phyloP scores from a whole-genome alignment of 257 asterid genomes.

The Solanum rostratum region DNA sequence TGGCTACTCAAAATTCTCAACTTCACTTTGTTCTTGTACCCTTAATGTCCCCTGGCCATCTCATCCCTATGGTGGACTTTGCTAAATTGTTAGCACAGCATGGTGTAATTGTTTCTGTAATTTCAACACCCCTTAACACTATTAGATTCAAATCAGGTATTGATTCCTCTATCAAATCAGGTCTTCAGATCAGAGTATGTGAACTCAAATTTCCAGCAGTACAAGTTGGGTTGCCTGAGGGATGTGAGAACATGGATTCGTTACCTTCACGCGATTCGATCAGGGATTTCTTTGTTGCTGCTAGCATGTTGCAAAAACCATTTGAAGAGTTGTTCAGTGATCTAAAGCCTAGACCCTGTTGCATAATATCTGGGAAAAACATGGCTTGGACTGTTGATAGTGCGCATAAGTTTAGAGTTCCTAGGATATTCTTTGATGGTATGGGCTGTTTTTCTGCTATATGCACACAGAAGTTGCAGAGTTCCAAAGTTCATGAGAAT shows the following conservation, averaged over 20 bases:
- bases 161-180: slow-evolving; percentile 18
- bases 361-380: slow-evolving; percentile 32
- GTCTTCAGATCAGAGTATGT: slow-evolving; percentile 24
- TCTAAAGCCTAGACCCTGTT: slow-evolving; percentile 20
- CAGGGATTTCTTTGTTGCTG: slow-evolving; percentile 19
- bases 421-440: slow-evolving; percentile 36
- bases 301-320: slow-evolving; percentile 16
- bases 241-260: slow-evolving; percentile 42
- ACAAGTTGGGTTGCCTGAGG: slow-evolving; percentile 38
- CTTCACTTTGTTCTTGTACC: slow-evolving; percentile 61
- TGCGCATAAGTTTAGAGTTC: slow-evolving; percentile 13
- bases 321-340: slow-evolving; percentile 13
- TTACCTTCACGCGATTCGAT: slow-evolving; percentile 23
- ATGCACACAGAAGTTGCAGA: slow-evolving; percentile 5
- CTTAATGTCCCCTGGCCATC: slow-evolving; percentile 62
- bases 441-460: slow-evolving; percentile 34
- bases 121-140: slow-evolving; percentile 36
- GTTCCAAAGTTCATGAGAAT: slow-evolving; percentile 9
- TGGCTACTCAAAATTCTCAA: slow-evolving; percentile 3
- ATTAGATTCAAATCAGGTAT: slow-evolving; percentile 13
- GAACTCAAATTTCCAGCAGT: slow-evolving; percentile 24
- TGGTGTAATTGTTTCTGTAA: slow-evolving; percentile 15
- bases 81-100: slow-evolving; percentile 43
- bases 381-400: slow-evolving; percentile 24
- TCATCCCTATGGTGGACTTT: slow-evolving; percentile 73